Conservation (phyloP, 768 basidiomycete genomes). For the Lentinus tigrinus region DNA sequence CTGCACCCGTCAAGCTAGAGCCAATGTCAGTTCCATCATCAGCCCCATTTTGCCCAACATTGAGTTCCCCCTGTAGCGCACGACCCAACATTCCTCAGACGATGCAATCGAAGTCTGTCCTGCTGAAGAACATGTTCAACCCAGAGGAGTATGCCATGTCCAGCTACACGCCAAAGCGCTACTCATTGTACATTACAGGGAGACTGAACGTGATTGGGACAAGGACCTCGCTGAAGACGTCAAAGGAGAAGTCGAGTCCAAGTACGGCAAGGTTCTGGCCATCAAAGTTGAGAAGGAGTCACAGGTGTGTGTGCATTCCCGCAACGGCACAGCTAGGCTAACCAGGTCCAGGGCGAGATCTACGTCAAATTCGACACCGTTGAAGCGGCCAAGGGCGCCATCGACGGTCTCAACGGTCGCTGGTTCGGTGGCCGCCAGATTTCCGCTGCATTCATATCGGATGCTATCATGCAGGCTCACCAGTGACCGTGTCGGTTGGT, state of each 20-base stretch:
- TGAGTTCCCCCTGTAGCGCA: constrained; percentile 43
- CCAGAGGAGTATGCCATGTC: constrained; percentile 79
- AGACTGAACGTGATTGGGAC: constrained; percentile 96
- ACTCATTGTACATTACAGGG: constrained; percentile 45
- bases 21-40: constrained; percentile 50
- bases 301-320: constrained; percentile 54
- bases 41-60: too few relatives aligned
- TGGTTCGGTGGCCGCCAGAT: constrained; percentile 96
- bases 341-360: constrained; percentile 78
- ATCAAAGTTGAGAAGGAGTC: constrained; percentile 95
- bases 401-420: constrained; percentile 90
- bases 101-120: constrained; percentile 86
- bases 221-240: constrained; percentile 95
- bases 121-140: constrained; percentile 95
- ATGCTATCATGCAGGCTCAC: constrained; percentile 92
- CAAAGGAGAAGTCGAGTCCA: constrained; percentile 87
- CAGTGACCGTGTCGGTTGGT: constrained; percentile 42
- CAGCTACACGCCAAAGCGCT: background rate
- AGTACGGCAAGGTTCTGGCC: constrained; percentile 83
- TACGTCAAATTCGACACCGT: constrained; percentile 87
- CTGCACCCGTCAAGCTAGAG: constrained; percentile 52
- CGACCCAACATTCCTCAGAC: constrained; percentile 80
- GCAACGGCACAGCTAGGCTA: background rate
- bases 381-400: constrained; percentile 78
- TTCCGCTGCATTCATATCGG: constrained; percentile 84